Conservation (phyloP, 768 basidiomycete species). For the Phylloporus sp. region DNA sequence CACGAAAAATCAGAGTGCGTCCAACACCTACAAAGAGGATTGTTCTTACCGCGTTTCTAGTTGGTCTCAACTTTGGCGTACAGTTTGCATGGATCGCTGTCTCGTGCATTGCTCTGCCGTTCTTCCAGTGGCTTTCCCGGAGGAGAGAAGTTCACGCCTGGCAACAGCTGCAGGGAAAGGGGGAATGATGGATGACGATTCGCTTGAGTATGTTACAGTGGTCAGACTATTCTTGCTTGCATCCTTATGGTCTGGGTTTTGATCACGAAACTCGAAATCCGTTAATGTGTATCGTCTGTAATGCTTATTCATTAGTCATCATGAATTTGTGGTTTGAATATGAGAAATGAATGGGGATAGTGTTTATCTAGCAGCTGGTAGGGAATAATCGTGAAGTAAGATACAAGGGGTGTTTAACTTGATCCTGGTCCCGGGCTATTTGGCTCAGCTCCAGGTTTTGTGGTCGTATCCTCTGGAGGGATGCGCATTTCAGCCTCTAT, state of each 20-base stretch:
- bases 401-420: slow-evolving; percentile 15
- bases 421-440: slow-evolving; percentile 17
- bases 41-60: slow-evolving; percentile 29
- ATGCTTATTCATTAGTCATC: slow-evolving; percentile 12
- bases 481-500: slow-evolving; percentile 78
- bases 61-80: slow-evolving; percentile 61
- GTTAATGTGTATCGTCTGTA: background rate
- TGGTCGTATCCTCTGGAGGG: slow-evolving; percentile 21
- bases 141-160: slow-evolving; percentile 23
- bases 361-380: slow-evolving; percentile 17
- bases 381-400: slow-evolving; percentile 16
- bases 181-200: background rate
- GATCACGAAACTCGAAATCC: background rate
- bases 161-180: slow-evolving; percentile 14
- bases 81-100: slow-evolving; percentile 53
- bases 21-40: background rate
- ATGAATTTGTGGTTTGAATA: slow-evolving; percentile 13
- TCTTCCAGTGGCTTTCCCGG: slow-evolving; percentile 45
- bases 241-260: background rate
- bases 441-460: slow-evolving; percentile 19
- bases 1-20: slow-evolving; percentile 57
- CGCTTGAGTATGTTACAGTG: too few species aligned
- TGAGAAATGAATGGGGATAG: slow-evolving; percentile 28
- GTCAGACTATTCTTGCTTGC: background rate
- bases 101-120: slow-evolving; percentile 49